These are phyloP conservation scores for Chenopodium album DNA, from an alignment of 148 eudicot species.

Conservation along the genomic window DNA sequence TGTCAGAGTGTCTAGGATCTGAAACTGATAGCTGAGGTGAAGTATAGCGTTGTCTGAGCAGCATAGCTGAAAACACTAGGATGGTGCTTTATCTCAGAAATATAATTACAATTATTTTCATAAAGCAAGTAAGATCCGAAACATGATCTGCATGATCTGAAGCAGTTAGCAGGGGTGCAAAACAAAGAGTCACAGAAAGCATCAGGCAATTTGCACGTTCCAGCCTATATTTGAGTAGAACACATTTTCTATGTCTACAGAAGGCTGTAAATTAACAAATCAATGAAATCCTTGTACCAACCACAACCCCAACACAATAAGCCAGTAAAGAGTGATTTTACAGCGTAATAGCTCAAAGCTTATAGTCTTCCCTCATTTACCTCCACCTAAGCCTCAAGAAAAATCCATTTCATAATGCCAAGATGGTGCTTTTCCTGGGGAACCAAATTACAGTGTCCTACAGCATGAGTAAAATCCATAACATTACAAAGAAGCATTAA, in stretches of 20 bases:
- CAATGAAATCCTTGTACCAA: not conserved
- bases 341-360: not conserved
- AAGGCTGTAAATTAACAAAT: not conserved
- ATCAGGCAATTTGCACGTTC: no score
- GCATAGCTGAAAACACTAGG: not conserved
- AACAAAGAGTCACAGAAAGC: not conserved
- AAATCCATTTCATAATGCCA: not conserved
- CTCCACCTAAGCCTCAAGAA: not conserved
- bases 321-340: not conserved
- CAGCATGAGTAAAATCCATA: not conserved
- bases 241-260: not conserved
- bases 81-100: not conserved
- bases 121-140: not conserved
- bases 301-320: not conserved
- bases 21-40: no score
- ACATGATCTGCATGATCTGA: not conserved
- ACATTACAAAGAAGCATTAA: not conserved
- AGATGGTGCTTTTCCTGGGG: not conserved
- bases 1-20: not conserved
- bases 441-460: not conserved
- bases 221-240: not conserved
- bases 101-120: not conserved
- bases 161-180: not conserved
- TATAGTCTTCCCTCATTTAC: not conserved
- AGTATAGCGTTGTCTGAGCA: not conserved